These are phyloP conservation scores for Fusarium phyllophilum DNA, from an alignment of 2,329 filamentous ascomycete genomes.

Conservation along the genomic window DNA sequence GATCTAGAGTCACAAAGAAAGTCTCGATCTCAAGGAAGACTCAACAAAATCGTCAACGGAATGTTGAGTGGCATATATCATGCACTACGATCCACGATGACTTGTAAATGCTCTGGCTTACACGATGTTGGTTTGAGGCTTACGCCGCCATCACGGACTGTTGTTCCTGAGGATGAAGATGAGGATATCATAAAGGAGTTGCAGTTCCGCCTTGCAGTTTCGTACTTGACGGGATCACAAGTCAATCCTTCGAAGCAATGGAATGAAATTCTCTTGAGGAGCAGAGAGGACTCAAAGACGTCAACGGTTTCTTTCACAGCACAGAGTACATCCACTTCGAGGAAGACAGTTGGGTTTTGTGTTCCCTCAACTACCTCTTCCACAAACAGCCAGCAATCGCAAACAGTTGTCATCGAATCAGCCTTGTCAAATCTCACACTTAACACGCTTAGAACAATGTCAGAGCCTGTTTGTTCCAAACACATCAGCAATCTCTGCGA, in stretches of 20 bases:
- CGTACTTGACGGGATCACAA: rapidly evolving
- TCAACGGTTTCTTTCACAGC: rapidly evolving
- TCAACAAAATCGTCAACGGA: not conserved
- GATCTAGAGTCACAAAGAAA: not conserved
- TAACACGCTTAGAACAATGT: rapidly evolving
- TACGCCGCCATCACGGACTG: rapidly evolving
- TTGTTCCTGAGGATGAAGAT: not conserved
- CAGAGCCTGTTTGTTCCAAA: rapidly evolving
- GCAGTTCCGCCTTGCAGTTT: not conserved
- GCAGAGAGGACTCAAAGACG: rapidly evolving
- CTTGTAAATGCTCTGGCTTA: not conserved
- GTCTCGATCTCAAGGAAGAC: not conserved
- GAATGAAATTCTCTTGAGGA: not conserved
- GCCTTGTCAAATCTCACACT: not conserved
- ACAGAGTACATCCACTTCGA: rapidly evolving
- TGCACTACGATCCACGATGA: rapidly evolving
- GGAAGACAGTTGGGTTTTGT: not conserved
- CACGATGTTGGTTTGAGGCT: not conserved
- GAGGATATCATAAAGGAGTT: not conserved
- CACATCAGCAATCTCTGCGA: not conserved
- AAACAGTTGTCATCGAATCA: not conserved
- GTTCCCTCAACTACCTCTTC: not conserved
- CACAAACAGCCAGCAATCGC: not conserved
- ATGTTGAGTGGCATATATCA: not conserved
- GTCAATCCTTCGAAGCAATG: not conserved